Base-by-base conservation (phyloP, 169 alveolate species). In the Eimeria falciformis region DNA sequence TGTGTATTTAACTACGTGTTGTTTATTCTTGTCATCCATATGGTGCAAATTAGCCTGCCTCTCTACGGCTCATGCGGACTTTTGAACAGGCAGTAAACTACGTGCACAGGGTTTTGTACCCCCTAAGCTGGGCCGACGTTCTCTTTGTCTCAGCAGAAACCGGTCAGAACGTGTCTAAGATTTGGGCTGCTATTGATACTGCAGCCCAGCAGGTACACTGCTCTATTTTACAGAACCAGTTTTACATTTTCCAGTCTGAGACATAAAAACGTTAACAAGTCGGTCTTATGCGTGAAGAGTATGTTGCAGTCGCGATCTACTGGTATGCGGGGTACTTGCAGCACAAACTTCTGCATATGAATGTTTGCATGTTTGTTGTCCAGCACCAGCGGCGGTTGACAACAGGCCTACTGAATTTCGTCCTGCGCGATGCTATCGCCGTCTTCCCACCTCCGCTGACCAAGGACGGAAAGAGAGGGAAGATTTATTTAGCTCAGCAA, bases 401-500 rank as follows among this genome's bases (percentile, higher is more conserved):
- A 21, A 56, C 90, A 2, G 75, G 58, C 14, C 90, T 81, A 3
- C 58, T 81, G 5, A 81, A 81, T n/a, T 81, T 81, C 37, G 90
- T 81, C 1, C n/a, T 81, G 25, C 78, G 90, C 29, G 90, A 81
- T 33, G 90, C 90, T 2, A 9, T 81, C 14, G 75, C 78, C 4
- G 56, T 81, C 14, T 65, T 25, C 58, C 78, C 90, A 18, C 90
- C 90, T 37, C 90, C 90, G 25, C 43, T 37, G 46, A 53, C 68
- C 27, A 81, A 56, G 50, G 66, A 75, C 21, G 66, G 62, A n/a
- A 56, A 37, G 9, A 25, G 90, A 11, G 90, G 90, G 25, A 81
- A 81, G 33, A 81, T 81, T 27, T 81, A 81, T n/a, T 62, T 81
- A 11, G 90, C 90, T 5, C 90, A 81, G 75, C 90, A 81, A 78